Evolutionary conservation across 768 basidiomycete genomes (phyloP), one percentile per base, ranked within the genome.

Genomic region (Lactarius deliciosus): DNA sequence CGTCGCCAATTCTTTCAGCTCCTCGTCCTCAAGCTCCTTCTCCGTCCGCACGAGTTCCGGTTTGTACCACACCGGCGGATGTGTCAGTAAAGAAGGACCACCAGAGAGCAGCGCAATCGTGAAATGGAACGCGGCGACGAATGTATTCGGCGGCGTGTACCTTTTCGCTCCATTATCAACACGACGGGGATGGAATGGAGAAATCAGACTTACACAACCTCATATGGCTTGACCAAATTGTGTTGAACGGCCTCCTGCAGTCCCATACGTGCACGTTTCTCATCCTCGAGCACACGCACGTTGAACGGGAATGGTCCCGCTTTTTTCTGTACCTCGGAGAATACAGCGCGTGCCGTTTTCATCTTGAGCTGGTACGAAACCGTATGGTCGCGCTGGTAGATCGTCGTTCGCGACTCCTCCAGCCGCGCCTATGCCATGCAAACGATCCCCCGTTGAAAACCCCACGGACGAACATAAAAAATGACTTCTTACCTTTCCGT

Each of bases 301-400:
- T 96, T 98, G 84, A 99, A 98, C 40, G 97, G 96, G 87, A 99
- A 98, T 5, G 94, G 84, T 30, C 96, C 96, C 50, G 97, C 93
- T 79, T 98, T 98, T 83, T 94, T 96, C 79, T 96, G 92, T 73
- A 98, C 92, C 78, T 98, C 96, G 59, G 92, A 91, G 80, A 98
- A 98, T 50, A 96, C 90, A n/a, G 90, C 86, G 69, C 96, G 91
- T 54, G 95, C 96, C 69, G 91, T 96, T 82, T 96, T 98, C 88
- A 96, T 90, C 82, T 98, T 98, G 74, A 98, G 84, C 76, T 94
- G 92, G 79, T 98, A 98, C 47, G 92, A 96, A 66, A 93, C 85
- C 8, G 84, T 79, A 28, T 88, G 85, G 72, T 94, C 92, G 64
- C 92, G 86, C 76, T 97, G 95, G 84, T 92, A 97, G 75, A 99